Evolutionary conservation across 192 early-diverging fungal genomes (phyloP), one percentile per base, ranked within the genome.

Genomic region (Dissophora ornata): DNA sequence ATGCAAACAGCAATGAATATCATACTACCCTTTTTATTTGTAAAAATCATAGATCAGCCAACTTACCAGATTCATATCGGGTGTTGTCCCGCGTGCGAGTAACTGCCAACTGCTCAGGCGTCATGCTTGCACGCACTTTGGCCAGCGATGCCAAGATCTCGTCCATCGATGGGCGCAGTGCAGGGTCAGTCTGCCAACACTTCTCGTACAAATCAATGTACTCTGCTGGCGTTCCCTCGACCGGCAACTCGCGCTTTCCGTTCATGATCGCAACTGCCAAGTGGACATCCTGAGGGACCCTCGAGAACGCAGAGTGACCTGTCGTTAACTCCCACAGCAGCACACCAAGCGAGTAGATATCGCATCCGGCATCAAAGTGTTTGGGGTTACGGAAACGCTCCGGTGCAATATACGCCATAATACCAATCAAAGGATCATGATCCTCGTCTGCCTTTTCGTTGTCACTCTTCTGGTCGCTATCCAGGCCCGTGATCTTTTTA

Each of bases 311-410:
- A 5, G 60, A 48, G 48, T 58, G 64, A 2, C 71, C 71, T 12
- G 62, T 58, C 15, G 80, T 71, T 50, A 81, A 33, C 51, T 77
- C 80, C 80, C 80, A 81, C 18, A 81, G 28, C 7, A 81, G 42
- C 5, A 81, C 66, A 22, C 71, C 80, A 22, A 81, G 48, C 7
- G 71, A 77, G 21, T 81, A 81, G 21, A 81, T 67, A 32, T 81
- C 80, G 44, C 73, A 77, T 36, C 62, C 67, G 29, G 64, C 73
- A 49, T 77, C 64, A 77, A 77, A 77, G 53, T 28, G 47, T 7
- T 38, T 29, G 13, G 73, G 73, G 53, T 77, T 67, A 45, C 73
- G 73, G 64, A 77, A 77, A 4, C 73, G 73, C 36, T 77, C 73
- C 0, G 73, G 73, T 2, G 73, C 73, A 51, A 77, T 77, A 40